Evolutionary conservation across 345 rosid genomes (phyloP), one percentile per base, ranked within the genome.

Genomic region (Acer negundo): DNA sequence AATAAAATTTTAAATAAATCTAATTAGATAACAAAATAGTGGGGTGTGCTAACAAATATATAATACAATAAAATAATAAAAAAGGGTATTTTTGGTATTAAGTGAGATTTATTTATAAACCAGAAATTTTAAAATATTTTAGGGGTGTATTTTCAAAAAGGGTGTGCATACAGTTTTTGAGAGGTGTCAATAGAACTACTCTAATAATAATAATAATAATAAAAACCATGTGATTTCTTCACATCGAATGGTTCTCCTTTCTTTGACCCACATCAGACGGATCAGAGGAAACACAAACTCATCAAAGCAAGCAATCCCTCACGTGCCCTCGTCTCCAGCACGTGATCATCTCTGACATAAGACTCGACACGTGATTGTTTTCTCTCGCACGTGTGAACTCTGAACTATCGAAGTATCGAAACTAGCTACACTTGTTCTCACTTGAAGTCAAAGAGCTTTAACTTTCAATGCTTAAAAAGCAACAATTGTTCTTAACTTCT

Each of bases 311-410:
- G 79, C 79, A 58, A 69, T 26, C 40, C 3, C 51, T 49, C 75
- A 62, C 64, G 69, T 76, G 79, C 74, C 47, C 24, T 26, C 11
- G 17, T 10, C 12, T 28, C 62, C 35, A 12, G 40, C 80, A 62
- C 80, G 70, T 77, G 80, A 62, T 77, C 75, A 26, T 70, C 80
- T 38, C 80, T 70, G 79, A 59, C 68, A 68, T 46, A 5, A 20
- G 73, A 61, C 10, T 19, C 49, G 40, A 20, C 70, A 62, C 75
- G 38, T 46, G 75, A 44, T 35, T 62, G 51, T 13, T 12, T n/a
- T 20, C 23, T 35, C 35, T 62, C 64, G 56, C 70, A 31, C 63
- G 69, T 70, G 75, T 70, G 75, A 59, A 70, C 75, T 46, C 61
- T 40, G 64, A 6, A 75, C 15, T 17, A 51, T 7, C 40, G 47